Evolutionary conservation across 2,329 filamentous ascomycete genomes (phyloP), one percentile per base, ranked within the genome.

Genomic region (Claviceps lovelessii): DNA sequence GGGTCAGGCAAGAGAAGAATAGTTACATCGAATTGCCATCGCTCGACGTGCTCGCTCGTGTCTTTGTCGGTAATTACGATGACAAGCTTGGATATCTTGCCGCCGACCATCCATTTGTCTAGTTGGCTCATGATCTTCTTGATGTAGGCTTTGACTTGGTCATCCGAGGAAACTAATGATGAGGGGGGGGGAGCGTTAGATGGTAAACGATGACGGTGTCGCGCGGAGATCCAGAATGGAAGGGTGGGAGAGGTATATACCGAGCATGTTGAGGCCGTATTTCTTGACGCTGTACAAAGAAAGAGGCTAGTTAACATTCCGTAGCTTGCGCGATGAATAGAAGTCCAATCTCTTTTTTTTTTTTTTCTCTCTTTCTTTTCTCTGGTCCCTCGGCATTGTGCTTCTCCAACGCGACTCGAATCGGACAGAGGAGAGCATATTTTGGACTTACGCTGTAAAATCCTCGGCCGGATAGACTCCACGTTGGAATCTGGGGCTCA

Each of bases 51-150:
- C 67, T 96, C 90, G 59, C 91, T 93, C 0, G 90, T 95, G 70
- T 98, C 93, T 71, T 96, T 97, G 75, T 87, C 88, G 37, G 91
- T 96, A 61, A 98, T 90, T 50, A 98, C 93, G 53, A 98, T 86
- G 57, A 98, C 90, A 13, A 98, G 82, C 71, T 95, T 96, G 53
- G 88, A 94, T 67, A 98, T 96, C 72, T 98, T 97, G 68, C 90
- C 89, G 63, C 86, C 88, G 53, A 90, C 78, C 90, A 97, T 97
- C 93, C 93, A 98, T 68, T 88, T 89, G 74, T 94, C 91, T 56
- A 98, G 81, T 72, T 98, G 93, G 33, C 84, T 85, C 90, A 96
- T 98, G 74, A 98, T 97, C 73, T 94, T 95, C 72, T 95, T 96
- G 76, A 98, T 95, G 73, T 98, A 98, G 37, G 90, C 89, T 72